These are phyloP conservation scores for Suillus subaureus DNA, from an alignment of 768 basidiomycete species.

Conservation along the genomic window DNA sequence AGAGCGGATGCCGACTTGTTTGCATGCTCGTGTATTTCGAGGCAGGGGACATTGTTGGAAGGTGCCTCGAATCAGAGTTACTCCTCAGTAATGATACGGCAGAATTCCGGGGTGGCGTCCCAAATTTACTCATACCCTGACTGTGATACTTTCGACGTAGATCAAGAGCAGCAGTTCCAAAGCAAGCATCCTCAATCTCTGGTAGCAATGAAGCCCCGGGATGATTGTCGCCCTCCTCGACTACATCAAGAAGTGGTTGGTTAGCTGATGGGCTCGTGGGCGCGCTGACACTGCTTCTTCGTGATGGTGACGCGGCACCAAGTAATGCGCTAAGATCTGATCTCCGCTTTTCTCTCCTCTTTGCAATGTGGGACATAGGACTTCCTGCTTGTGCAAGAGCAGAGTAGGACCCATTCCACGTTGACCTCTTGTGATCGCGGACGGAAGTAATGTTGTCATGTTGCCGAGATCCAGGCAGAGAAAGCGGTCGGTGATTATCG, in stretches of 20 bases:
- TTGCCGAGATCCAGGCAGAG: constrained; percentile 39
- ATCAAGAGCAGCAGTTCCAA: constrained; percentile 64
- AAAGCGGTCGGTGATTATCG: constrained; percentile 45
- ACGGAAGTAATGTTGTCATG: constrained; percentile 17
- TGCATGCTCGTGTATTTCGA: constrained; percentile 69
- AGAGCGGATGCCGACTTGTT: constrained; percentile 63
- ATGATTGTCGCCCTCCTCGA: constrained; percentile 41
- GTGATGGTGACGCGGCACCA: constrained; percentile 26
- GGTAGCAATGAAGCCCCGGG: constrained; percentile 22
- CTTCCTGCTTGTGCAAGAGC: constrained; percentile 51
- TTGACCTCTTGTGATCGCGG: constrained; percentile 57
- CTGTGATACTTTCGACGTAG: constrained; percentile 56
- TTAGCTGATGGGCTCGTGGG: constrained; percentile 36
- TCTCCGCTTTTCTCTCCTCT: constrained; percentile 52
- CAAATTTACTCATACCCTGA: constrained; percentile 53
- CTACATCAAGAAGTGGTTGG: constrained; percentile 36
- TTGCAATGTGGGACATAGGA: constrained; percentile 43
- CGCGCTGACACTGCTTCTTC: constrained; percentile 41
- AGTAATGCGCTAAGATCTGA: constrained; percentile 57
- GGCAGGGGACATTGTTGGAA: constrained; percentile 41
- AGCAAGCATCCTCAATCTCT: constrained; percentile 39
- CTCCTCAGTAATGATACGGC: constrained; percentile 20
- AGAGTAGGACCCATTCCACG: constrained; percentile 74
- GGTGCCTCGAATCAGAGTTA: constrained; percentile 20
- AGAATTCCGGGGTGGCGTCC: constrained; percentile 30